Evolutionary conservation across 768 basidiomycete species (phyloP).

Genomic region (Coprinopsis sp.): DNA sequence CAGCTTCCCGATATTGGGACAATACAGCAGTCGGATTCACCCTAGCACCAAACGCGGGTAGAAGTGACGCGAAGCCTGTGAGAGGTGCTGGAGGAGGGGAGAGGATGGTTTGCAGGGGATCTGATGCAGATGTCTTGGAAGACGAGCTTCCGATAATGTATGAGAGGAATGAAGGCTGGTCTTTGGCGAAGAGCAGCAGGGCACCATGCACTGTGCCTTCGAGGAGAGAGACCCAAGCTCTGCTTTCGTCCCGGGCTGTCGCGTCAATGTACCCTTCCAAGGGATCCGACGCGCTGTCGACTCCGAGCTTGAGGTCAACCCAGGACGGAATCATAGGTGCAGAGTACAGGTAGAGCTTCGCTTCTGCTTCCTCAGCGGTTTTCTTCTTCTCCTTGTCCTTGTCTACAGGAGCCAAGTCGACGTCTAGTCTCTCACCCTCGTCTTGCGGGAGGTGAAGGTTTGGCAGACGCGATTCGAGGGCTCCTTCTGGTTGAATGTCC

Average conservation of each 20-base stretch:
- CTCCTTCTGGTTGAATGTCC: constrained; percentile 68
- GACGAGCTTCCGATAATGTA: not conserved
- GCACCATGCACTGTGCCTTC: constrained; percentile 76
- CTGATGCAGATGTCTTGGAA: constrained; percentile 15
- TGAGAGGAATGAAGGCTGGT: constrained; percentile 4
- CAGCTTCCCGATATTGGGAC: constrained; percentile 64
- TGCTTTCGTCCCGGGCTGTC: constrained; percentile 62
- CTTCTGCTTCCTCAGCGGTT: constrained; percentile 34
- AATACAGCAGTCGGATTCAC: constrained; percentile 48
- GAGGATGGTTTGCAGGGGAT: constrained; percentile 38
- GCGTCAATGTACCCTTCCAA: constrained; percentile 68
- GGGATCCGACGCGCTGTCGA: constrained; percentile 31
- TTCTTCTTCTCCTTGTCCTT: constrained; percentile 16
- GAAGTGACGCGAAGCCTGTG: constrained; percentile 59
- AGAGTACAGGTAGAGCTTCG: constrained; percentile 41
- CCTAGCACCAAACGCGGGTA: constrained; percentile 58
- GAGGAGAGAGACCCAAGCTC: constrained; percentile 77
- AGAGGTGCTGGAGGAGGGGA: constrained; percentile 61
- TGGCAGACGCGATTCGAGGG: constrained; percentile 63
- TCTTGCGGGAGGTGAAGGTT: constrained; percentile 43
- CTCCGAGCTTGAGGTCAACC: constrained; percentile 55
- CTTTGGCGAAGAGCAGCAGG: constrained; percentile 41
- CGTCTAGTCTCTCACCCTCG: constrained; percentile 13
- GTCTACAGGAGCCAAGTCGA: constrained; percentile 10
- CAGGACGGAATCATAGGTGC: constrained; percentile 69